Base-by-base conservation (phyloP, 169 alveolate genomes). In the Babesia ovis region DNA sequence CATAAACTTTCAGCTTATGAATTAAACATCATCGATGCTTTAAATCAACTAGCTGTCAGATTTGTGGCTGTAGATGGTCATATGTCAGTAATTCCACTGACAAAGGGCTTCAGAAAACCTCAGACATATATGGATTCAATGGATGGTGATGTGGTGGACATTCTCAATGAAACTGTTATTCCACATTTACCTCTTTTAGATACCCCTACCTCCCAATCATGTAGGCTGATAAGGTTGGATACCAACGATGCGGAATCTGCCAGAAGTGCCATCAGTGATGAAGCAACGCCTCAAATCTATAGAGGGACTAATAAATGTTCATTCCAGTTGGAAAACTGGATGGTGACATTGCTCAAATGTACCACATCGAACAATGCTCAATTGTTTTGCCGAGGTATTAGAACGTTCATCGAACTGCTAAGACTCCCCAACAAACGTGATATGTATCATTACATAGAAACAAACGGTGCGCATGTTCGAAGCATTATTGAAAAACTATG, bases 331-430 rank as follows among this genome's bases (percentile, higher is more conserved):
- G 81, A 68, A 4, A 57, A 46, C 23, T 77, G 86, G 86, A 69
- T 69, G 56, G 45, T 32, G 58, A 37, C 73, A 14, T 50, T 77
- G 45, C 57, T 77, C 35, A 77, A 57, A 31, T 64, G 86, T 22
- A 50, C 80, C 46, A 20, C 55, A 0, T 68, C 86, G 20, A 48
- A 37, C 43, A 67, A 77, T 20, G 72, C 86, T 4, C 71, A 61
- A 60, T 53, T 79, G 20, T 69, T 70, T 37, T 79, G 87, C 46
- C n/a, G 87, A 45, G 83, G 84, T 3, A 70, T 70, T 25, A 42
- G 87, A 23, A 79, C 77, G 14, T 70, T 79, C 42, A 71, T 71
- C 6, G 83, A 71, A 32, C 32, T 79, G 14, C 29, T 79, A 42
- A 53, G 72, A 20, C 37, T 79, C 1, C 77, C 83, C 32, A 68